These are phyloP conservation scores for Plasmodium berghei DNA, from an alignment of 169 alveolate genomes.

Conservation along the genomic window DNA sequence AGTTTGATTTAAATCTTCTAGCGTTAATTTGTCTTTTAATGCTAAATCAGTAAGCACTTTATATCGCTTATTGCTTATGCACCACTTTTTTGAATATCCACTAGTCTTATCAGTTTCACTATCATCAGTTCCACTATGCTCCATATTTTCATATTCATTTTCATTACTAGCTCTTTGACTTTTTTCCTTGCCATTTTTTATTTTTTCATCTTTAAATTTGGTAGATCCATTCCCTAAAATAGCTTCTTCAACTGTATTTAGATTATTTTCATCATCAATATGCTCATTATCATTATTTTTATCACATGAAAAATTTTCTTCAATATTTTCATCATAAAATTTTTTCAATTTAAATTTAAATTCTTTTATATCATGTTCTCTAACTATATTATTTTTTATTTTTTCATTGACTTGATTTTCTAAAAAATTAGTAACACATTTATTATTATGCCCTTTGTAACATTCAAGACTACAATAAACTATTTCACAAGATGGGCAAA, in stretches of 20 bases:
- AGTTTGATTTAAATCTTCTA: conserved; percentile 48
- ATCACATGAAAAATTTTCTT: neutral
- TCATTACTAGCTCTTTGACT: neutral
- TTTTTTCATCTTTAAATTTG: neutral
- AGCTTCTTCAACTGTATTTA: neutral
- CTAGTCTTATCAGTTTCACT: neutral
- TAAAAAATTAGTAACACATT: conserved; percentile 44
- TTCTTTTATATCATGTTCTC: conserved; percentile 55
- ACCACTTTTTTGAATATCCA: conserved; percentile 35
- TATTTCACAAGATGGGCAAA: conserved; percentile 75
- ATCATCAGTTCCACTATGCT: neutral
- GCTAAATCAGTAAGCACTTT: conserved; percentile 67
- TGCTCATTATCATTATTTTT: neutral
- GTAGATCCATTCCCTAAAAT: neutral
- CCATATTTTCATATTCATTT: neutral
- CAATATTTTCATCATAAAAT: conserved; percentile 28
- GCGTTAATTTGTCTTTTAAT: conserved; percentile 21
- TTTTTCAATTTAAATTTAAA: conserved; percentile 56
- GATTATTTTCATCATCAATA: neutral
- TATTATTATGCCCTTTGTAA: conserved; percentile 40
- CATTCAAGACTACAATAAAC: conserved; percentile 72
- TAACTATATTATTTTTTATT: conserved; percentile 39
- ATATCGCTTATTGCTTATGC: conserved; percentile 65
- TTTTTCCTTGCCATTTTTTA: neutral
- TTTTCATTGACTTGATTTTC: conserved; percentile 60